Conservation (phyloP, 495 filamentous ascomycete genomes). For the Podospora pseudopauciseta region DNA sequence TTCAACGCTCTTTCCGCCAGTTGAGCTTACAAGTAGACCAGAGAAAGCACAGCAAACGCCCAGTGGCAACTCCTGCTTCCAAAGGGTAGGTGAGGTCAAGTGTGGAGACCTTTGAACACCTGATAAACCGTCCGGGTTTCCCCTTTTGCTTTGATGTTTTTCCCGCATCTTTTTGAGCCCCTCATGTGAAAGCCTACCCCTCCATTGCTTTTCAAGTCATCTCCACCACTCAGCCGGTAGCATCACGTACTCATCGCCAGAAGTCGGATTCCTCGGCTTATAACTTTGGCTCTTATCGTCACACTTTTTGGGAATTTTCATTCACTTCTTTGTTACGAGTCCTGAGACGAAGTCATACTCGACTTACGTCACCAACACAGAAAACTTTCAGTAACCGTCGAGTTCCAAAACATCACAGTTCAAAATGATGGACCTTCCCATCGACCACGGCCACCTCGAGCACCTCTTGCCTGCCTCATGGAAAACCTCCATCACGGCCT, state of each 20-base stretch:
- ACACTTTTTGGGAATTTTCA: not conserved
- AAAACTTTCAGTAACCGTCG: no score
- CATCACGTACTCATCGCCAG: not conserved
- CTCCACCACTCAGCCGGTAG: not conserved
- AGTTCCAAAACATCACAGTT: not conserved
- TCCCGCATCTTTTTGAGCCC: constrained; percentile 3
- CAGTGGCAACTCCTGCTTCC: not conserved
- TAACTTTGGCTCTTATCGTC: not conserved
- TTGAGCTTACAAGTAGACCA: not conserved
- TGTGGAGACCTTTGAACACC: not conserved
- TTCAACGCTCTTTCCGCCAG: not conserved
- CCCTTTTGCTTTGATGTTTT: not conserved
- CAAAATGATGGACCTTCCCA: constrained; percentile 36
- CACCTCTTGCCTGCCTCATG: constrained; percentile 82
- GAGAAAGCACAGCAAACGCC: not conserved
- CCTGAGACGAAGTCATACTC: not conserved
- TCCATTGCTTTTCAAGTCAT: constrained; percentile 4
- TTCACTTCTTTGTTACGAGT: no score
- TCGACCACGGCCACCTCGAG: constrained; percentile 68
- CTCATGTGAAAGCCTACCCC: not conserved
- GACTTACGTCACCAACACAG: not conserved
- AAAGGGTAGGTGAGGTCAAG: not conserved
- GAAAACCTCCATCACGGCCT: constrained; percentile 72
- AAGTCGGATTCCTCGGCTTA: not conserved
- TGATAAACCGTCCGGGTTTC: not conserved